Evolutionary conservation across 176 grass and related monocot genomes (phyloP).

Genomic region (Eleusine coracana): DNA sequence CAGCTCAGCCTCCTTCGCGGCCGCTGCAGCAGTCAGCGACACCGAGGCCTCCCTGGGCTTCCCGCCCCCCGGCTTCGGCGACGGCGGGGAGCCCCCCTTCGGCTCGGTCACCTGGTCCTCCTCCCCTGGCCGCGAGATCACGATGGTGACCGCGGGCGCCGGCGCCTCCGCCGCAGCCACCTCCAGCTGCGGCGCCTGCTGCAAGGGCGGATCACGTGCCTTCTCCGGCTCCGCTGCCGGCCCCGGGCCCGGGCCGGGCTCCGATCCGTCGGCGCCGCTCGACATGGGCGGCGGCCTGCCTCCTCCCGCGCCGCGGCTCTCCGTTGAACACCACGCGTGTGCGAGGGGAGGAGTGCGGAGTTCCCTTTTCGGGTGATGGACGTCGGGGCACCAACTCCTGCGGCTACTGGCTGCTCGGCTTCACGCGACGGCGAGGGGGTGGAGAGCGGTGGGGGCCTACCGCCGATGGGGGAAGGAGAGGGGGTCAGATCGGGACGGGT

Average conservation of each 20-base stretch:
- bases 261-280: constrained; percentile 37
- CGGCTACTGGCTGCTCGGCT: constrained; percentile 37
- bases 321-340: constrained; percentile 36
- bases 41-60: constrained; percentile 17
- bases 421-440: constrained; percentile 31
- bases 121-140: constrained; percentile 73
- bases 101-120: constrained; percentile 39
- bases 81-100: constrained; percentile 7
- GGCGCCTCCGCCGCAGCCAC: constrained; percentile 24
- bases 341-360: background rate
- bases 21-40: constrained; percentile 26
- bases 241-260: background rate
- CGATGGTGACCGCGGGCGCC: constrained; percentile 52
- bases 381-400: constrained; percentile 31
- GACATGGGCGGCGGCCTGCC: constrained; percentile 30
- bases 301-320: background rate
- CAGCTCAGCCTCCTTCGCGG: constrained; percentile 51
- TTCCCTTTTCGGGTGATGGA: constrained; percentile 10
- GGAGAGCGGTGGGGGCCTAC: constrained; percentile 22
- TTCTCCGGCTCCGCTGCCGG: background rate
- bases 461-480: background rate
- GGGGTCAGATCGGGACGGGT: constrained; percentile 26
- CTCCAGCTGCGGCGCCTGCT: constrained; percentile 24
- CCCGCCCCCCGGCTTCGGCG: constrained; percentile 10
- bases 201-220: background rate